Evolutionary conservation across 805 yeast genomes (phyloP).

Genomic region (Barnettozyma californica): DNA sequence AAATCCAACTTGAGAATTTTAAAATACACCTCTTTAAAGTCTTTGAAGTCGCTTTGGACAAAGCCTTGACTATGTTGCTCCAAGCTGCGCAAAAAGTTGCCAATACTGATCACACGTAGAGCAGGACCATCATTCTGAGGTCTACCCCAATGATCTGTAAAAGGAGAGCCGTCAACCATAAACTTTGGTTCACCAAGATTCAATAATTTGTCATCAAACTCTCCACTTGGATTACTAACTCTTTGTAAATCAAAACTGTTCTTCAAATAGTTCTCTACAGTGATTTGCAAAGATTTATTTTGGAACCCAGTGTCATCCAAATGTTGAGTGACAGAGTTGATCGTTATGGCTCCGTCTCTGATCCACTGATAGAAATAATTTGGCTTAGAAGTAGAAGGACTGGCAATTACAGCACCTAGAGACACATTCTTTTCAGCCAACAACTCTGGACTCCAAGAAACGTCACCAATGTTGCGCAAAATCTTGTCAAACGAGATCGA

Average conservation of each 20-base stretch:
- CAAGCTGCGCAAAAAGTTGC: slow-evolving; percentile 47
- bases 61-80: slow-evolving; percentile 28
- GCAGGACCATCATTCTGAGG: slow-evolving; percentile 97
- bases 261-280: slow-evolving; percentile 56
- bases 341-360: slow-evolving; percentile 82
- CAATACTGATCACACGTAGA: slow-evolving; percentile 60
- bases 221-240: slow-evolving; percentile 63
- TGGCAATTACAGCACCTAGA: slow-evolving; percentile 75
- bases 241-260: slow-evolving; percentile 60
- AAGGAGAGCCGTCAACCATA: slow-evolving; percentile 57
- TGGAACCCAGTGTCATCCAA: slow-evolving; percentile 37
- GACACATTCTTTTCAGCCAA: slow-evolving; percentile 35
- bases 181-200: slow-evolving; percentile 93
- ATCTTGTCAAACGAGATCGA: slow-evolving; percentile 37
- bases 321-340: slow-evolving; percentile 55
- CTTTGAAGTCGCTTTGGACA: slow-evolving; percentile 26
- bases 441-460: slow-evolving; percentile 23
- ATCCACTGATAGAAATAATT: slow-evolving; percentile 89
- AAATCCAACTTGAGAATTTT: slow-evolving; percentile 66
- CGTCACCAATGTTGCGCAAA: slow-evolving; percentile 45
- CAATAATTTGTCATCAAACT: slow-evolving; percentile 35
- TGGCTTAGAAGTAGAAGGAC: slow-evolving; percentile 68
- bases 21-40: slow-evolving; percentile 33
- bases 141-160: slow-evolving; percentile 76
- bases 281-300: slow-evolving; percentile 21